phyloP scores from a whole-genome alignment of 202 grass and related monocot genomes.

The Dendrocalamus latiflorus region DNA sequence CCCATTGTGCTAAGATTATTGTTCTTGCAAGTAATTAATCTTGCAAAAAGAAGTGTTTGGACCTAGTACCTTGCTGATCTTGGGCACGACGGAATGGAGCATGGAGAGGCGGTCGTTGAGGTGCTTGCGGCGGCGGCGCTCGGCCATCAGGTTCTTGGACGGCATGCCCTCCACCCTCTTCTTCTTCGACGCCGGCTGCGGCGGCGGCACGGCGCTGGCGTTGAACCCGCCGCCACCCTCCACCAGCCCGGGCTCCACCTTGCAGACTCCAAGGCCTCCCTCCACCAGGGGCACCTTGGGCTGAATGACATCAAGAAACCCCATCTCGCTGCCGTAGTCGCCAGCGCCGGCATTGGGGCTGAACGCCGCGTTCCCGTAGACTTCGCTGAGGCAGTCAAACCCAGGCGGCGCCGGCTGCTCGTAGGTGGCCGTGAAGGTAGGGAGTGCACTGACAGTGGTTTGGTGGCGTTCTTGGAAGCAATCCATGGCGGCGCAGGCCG shows the following conservation, averaged over 20 bases:
- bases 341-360: background rate
- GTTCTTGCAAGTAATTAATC: background rate
- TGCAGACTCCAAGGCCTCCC: constrained; percentile 50
- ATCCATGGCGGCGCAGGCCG: constrained; percentile 41
- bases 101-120: constrained; percentile 97
- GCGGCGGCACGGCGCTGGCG: background rate
- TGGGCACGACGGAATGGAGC: constrained; percentile 86
- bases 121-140: constrained; percentile 82
- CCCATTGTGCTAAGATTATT: background rate
- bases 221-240: constrained; percentile 40
- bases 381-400: constrained; percentile 81
- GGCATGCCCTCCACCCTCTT: constrained; percentile 87
- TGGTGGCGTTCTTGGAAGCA: constrained; percentile 71
- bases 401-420: constrained; percentile 23
- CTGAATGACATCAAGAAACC: constrained; percentile 33
- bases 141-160: constrained; percentile 95
- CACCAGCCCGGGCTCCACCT: constrained; percentile 60
- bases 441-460: constrained; percentile 41
- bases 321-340: constrained; percentile 35
- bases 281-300: constrained; percentile 40
- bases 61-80: constrained; percentile 81
- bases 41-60: background rate
- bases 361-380: constrained; percentile 42
- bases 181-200: constrained; percentile 70
- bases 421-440: constrained; percentile 55